These are phyloP conservation scores for Kwoniella bestiolae DNA, from an alignment of 768 basidiomycete species.

Conservation along the genomic window DNA sequence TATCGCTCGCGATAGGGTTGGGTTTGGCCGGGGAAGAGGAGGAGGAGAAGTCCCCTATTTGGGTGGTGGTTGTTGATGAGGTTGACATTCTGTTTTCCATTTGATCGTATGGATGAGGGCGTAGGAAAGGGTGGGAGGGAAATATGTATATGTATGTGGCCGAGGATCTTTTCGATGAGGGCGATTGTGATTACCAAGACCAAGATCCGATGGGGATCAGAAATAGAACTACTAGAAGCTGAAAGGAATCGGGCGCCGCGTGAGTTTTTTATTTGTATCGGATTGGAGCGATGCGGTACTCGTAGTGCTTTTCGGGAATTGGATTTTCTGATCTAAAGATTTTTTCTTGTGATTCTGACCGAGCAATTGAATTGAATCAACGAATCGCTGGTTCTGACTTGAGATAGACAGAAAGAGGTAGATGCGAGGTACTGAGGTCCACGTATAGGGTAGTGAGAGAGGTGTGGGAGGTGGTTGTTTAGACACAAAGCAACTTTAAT, in stretches of 20 bases:
- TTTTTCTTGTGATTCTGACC: background rate
- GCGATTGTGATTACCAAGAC: background rate
- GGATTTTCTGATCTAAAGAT: background rate
- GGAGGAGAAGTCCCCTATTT: slow-evolving; percentile 3
- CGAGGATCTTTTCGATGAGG: too few species aligned
- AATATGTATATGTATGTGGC: too few species aligned
- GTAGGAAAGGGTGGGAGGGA: background rate
- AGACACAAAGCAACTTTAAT: too few species aligned
- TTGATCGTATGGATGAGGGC: background rate
- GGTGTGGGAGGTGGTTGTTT: too few species aligned
- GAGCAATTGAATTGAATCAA: too few species aligned
- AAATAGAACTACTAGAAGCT: too few species aligned
- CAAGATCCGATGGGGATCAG: too few species aligned
- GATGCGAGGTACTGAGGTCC: background rate
- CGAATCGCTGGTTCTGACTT: background rate
- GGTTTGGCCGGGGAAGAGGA: background rate
- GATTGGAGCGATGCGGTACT: background rate
- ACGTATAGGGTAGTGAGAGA: background rate
- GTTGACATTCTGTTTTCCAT: slow-evolving; percentile 9
- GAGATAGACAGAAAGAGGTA: background rate
- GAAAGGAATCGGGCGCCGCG: background rate
- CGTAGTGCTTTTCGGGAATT: background rate
- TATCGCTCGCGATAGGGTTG: background rate
- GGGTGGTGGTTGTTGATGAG: slow-evolving; percentile 22
- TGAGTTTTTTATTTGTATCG: background rate